Evolutionary conservation across 768 basidiomycete genomes (phyloP).

Genomic region (Tephrocybe sp.): DNA sequence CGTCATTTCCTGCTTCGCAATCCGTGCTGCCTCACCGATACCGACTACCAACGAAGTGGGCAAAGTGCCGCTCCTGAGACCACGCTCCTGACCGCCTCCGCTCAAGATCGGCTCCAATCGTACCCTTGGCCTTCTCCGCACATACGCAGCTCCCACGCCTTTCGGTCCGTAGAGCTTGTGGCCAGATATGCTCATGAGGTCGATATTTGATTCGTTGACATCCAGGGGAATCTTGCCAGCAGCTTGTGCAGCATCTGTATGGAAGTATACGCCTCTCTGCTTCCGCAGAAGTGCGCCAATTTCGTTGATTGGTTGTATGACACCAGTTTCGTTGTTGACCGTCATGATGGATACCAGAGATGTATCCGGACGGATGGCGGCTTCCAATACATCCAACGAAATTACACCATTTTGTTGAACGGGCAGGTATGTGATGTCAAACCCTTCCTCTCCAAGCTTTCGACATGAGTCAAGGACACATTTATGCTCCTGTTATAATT

Average conservation of each 20-base stretch:
- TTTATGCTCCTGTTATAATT: slow-evolving; percentile 81
- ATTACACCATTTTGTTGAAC: slow-evolving; percentile 86
- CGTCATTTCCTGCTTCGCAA: slow-evolving; percentile 90
- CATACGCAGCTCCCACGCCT: slow-evolving; percentile 93
- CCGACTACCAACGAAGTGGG: slow-evolving; percentile 88
- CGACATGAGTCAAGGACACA: slow-evolving; percentile 98
- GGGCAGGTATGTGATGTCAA: slow-evolving; percentile 97
- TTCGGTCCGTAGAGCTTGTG: slow-evolving; percentile 99
- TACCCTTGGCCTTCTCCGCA: slow-evolving; percentile 88
- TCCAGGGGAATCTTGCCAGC: slow-evolving; percentile 89
- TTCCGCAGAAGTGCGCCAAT: slow-evolving; percentile 86
- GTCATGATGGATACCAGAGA: slow-evolving; percentile 97
- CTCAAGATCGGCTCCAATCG: slow-evolving; percentile 92
- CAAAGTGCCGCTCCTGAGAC: slow-evolving; percentile 92
- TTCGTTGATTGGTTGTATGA: slow-evolving; percentile 95
- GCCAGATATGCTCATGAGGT: slow-evolving; percentile 93
- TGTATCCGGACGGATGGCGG: slow-evolving; percentile 89
- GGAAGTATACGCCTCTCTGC: slow-evolving; percentile 90
- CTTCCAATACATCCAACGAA: slow-evolving; percentile 75
- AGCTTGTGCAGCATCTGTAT: slow-evolving; percentile 97
- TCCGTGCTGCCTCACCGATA: slow-evolving; percentile 90
- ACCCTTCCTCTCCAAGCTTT: slow-evolving; percentile 93
- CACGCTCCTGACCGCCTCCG: slow-evolving; percentile 97
- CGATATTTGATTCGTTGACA: slow-evolving; percentile 94
- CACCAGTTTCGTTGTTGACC: slow-evolving; percentile 99